Evolutionary conservation across 2,329 filamentous ascomycete species (phyloP), one percentile per base, ranked within the genome.

Genomic region (Claviceps sorghi): DNA sequence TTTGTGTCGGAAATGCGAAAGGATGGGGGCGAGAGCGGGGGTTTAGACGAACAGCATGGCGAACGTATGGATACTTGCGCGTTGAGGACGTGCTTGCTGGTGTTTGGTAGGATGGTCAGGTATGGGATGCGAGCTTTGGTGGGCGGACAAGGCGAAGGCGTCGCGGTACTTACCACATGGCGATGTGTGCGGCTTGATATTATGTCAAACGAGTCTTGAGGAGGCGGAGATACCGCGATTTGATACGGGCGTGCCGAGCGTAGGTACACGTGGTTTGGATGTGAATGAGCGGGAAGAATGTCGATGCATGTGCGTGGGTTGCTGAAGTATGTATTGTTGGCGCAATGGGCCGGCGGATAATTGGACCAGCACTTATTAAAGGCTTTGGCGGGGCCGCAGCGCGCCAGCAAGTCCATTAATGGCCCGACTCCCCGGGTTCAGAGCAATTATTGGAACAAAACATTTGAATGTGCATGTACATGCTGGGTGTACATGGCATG

Each of bases 51-150:
- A 91, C 93, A 98, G 77, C 93, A 98, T 57, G 90, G 87, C 53
- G 90, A 93, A 62, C 93, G 87, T 72, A 98, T 94, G 53, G 91
- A 76, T 64, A 98, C 93, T 72, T 98, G 93, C 57, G 91, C 93
- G 76, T 98, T 98, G 68, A 98, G 83, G 64, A 98, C 77, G 75
- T 98, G 93, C 78, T 97, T 97, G 77, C 93, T 96, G 61, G 29
- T 49, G 53, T 50, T 54, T 26, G 29, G 11, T 2, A 34, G 11
- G 21, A 26, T 40, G 46, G 40, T 30, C 32, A 46, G 44, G n/a
- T 22, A 19, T 30, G 26, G 26, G 15, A 4, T 29, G 22, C 21
- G 29, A 30, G 17, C n/a, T 34, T 34, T 47, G 30, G 19, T 17
- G 26, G 11, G 22, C 7, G 1, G 7, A 38, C 36, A 13, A 9